These are phyloP conservation scores for Sarocladium brachiariae DNA, from an alignment of 2,329 filamentous ascomycete genomes.

Conservation along the genomic window DNA sequence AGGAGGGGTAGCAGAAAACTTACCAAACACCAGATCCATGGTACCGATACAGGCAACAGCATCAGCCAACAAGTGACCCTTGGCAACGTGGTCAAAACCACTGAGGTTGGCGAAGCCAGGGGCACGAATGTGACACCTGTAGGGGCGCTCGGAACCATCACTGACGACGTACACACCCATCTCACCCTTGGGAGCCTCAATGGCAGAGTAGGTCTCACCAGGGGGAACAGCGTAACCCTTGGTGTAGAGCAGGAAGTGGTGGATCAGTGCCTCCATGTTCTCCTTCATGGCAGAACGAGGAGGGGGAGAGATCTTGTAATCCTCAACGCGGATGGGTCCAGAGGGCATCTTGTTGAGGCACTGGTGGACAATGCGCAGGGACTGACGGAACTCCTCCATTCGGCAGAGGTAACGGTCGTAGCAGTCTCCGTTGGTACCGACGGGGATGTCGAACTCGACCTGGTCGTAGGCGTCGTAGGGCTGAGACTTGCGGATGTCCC, in stretches of 20 bases:
- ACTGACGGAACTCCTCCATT: slow-evolving; percentile 99
- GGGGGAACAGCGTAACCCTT: slow-evolving; percentile 97
- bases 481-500: slow-evolving; percentile 93
- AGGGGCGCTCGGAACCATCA: slow-evolving; percentile 92
- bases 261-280: slow-evolving; percentile 99
- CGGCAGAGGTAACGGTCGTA: slow-evolving; percentile 98
- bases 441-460: slow-evolving; percentile 96
- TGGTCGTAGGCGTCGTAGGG: slow-evolving; percentile 97
- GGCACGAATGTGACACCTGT: slow-evolving; percentile 94
- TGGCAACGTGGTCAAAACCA: slow-evolving; percentile 88
- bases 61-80: slow-evolving; percentile 90
- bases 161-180: slow-evolving; percentile 98
- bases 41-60: slow-evolving; percentile 92
- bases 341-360: slow-evolving; percentile 98
- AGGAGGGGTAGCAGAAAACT: slow-evolving; percentile 24
- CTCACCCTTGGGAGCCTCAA: slow-evolving; percentile 99
- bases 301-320: slow-evolving; percentile 96
- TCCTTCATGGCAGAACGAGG: slow-evolving; percentile 99
- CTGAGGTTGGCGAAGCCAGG: slow-evolving; percentile 93
- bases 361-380: slow-evolving; percentile 95
- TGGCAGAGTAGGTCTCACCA: slow-evolving; percentile 95
- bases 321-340: slow-evolving; percentile 89
- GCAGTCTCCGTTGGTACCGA: slow-evolving; percentile 95
- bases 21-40: slow-evolving; percentile 86
- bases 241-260: slow-evolving; percentile 97